Conservation (phyloP, 495 filamentous ascomycete species). For the Hypoxylon lenormandii region DNA sequence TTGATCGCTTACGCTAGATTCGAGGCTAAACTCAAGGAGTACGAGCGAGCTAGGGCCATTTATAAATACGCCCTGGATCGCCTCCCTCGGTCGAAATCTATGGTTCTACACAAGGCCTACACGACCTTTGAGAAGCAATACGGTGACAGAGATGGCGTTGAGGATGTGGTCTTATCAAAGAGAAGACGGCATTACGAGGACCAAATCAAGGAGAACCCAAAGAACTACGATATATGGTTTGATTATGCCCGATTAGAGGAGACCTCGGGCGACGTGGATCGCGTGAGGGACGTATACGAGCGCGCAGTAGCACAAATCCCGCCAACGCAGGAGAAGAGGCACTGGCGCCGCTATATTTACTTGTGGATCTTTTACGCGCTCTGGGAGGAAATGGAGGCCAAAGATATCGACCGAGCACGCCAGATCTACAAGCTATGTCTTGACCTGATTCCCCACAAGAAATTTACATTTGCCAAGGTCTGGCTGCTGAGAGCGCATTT, state of each 20-base stretch:
- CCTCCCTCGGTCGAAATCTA: conserved; percentile 85
- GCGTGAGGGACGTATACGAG: conserved; percentile 92
- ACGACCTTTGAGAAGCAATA: conserved; percentile 99
- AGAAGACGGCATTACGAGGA: conserved; percentile 93
- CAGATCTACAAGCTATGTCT: conserved; percentile 92
- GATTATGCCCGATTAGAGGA: conserved; percentile 95
- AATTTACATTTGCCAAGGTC: conserved; percentile 96
- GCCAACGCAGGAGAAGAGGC: conserved; percentile 94
- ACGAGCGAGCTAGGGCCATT: conserved; percentile 93
- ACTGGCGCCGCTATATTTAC: conserved; percentile 97
- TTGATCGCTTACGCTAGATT: conserved; percentile 94
- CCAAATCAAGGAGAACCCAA: conserved; percentile 87
- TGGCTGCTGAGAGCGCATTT: conserved; percentile 95
- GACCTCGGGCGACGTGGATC: conserved; percentile 78
- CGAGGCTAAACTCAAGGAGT: conserved; percentile 92
- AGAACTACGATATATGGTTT: conserved; percentile 97
- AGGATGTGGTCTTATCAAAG: conserved; percentile 95
- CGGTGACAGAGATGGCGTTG: conserved; percentile 91
- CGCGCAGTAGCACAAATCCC: conserved; percentile 95
- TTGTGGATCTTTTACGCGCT: conserved; percentile 97
- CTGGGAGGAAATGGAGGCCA: conserved; percentile 88
- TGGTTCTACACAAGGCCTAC: conserved; percentile 87
- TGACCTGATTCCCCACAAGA: conserved; percentile 90
- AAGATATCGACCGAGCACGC: conserved; percentile 81
- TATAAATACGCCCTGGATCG: conserved; percentile 97